These are phyloP conservation scores for Bjerkandera adusta DNA, from an alignment of 1,284 basidiomycete genomes.

Conservation along the genomic window DNA sequence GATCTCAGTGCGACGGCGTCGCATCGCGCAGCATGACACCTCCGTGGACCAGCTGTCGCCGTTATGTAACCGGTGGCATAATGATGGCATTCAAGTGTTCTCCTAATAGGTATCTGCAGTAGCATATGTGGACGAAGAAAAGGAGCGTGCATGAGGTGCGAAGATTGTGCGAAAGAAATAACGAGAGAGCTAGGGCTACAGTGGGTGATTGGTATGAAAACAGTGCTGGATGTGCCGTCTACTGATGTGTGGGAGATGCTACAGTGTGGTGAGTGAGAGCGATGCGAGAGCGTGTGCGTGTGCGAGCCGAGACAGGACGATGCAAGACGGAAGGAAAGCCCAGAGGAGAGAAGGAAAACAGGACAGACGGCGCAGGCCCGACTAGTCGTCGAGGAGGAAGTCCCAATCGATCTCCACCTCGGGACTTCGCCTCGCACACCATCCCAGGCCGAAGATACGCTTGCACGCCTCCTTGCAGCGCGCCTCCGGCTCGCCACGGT, in stretches of 20 bases:
- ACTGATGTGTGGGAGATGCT: constrained; percentile 2
- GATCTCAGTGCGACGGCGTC: too few relatives aligned
- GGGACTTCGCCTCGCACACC: constrained; percentile 48
- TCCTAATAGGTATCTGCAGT: too few relatives aligned
- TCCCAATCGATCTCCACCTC: constrained; percentile 70
- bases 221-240: neutral
- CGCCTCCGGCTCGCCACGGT: constrained; percentile 59
- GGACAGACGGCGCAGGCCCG: neutral
- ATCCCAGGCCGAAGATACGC: constrained; percentile 54
- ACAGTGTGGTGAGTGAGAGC: constrained; percentile 2
- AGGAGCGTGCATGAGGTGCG: too few relatives aligned
- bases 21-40: too few relatives aligned
- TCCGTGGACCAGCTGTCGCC: too few relatives aligned
- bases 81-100: too few relatives aligned
- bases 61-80: too few relatives aligned
- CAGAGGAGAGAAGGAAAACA: neutral
- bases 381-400: constrained; percentile 66
- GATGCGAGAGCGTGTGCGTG: neutral
- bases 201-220: neutral
- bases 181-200: constrained; percentile 5
- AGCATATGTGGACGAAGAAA: too few relatives aligned
- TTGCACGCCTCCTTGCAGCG: constrained; percentile 57
- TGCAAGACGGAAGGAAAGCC: neutral
- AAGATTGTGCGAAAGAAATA: too few relatives aligned
- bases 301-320: neutral